Evolutionary conservation across 768 basidiomycete species (phyloP), one percentile per base, ranked within the genome.

Genomic region (Trametes coccinea): DNA sequence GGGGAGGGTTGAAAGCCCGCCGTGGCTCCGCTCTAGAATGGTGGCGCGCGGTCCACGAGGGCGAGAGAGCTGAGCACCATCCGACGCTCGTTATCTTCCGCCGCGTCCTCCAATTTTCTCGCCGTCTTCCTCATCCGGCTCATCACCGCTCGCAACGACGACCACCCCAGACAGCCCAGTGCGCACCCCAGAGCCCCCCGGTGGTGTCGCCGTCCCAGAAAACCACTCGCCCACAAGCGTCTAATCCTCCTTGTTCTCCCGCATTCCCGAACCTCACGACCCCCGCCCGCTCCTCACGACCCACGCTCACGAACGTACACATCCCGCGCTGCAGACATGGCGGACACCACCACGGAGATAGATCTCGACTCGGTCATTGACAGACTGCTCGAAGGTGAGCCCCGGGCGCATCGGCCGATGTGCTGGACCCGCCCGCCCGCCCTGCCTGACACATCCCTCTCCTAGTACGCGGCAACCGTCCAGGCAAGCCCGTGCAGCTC

Each of bases 321-420:
- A 63, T 53, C 66, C 55, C 27, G 39, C 40, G 52, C 56, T 45
- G 16, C 34, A 74, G 70, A 48, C 58, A 92, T 92, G 90, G 86
- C 90, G 72, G 90, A 93, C 71, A 80, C 87, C 68, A 79, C 85
- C 63, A 90, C 89, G 73, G 96, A 98, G 76, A 96, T 99, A 78
- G 96, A 99, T 85, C 86, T 98, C 64, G 96, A 99, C 83, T 95
- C 94, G 76, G 94, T 99, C 82, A 98, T 99, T 73, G 96, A 98
- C 87, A 85, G 95, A 63, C 83, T 98, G 65, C 82, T 98, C 66
- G 96, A 98, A 89, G 96, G 96, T 96, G 81, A 78, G 90, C 75
- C 70, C 48, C 29, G 17, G 40, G 30, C 53, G 51, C 52, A 31
- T 30, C 52, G 43, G 46, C 53, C 56, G 60, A 56, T 61, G 61